These are phyloP conservation scores for Meyerozyma sp. DNA, from an alignment of 1,139 yeast genomes.

Conservation along the genomic window DNA sequence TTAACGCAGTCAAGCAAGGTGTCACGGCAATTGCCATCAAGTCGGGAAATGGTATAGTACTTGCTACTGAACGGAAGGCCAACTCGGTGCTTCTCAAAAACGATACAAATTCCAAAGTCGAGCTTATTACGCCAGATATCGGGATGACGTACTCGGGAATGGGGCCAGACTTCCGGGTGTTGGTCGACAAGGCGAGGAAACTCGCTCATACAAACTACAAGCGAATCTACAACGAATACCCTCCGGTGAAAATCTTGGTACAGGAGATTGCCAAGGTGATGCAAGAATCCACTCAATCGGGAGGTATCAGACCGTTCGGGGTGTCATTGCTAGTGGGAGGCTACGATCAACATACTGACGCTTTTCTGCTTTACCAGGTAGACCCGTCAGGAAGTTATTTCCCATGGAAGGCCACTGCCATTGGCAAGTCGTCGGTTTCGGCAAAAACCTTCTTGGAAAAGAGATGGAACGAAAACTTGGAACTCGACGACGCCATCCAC, in stretches of 20 bases:
- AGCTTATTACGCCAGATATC: slow-evolving; percentile 85
- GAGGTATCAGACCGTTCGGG: slow-evolving; percentile 98
- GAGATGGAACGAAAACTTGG: slow-evolving; percentile 96
- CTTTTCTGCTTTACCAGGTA: slow-evolving; percentile 84
- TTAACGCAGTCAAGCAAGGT: slow-evolving; percentile 97
- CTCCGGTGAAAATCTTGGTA: slow-evolving; percentile 91
- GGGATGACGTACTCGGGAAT: slow-evolving; percentile 97
- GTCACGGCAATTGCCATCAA: slow-evolving; percentile 95
- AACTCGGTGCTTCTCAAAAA: slow-evolving; percentile 71
- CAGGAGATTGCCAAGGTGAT: slow-evolving; percentile 93
- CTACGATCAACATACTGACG: slow-evolving; percentile 73
- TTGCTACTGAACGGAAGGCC: slow-evolving; percentile 94
- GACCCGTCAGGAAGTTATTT: slow-evolving; percentile 97
- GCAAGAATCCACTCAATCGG: slow-evolving; percentile 98
- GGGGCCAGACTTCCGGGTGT: slow-evolving; percentile 98
- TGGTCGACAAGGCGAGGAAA: slow-evolving; percentile 90
- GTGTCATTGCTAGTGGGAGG: slow-evolving; percentile 94
- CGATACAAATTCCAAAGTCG: slow-evolving; percentile 75
- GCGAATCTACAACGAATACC: slow-evolving; percentile 91
- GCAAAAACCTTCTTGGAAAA: slow-evolving; percentile 97
- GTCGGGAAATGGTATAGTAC: slow-evolving; percentile 92
- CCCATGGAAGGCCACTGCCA: slow-evolving; percentile 99
- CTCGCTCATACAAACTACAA: slow-evolving; percentile 91
- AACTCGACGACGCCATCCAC: slow-evolving; percentile 96
- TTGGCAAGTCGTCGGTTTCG: slow-evolving; percentile 89